A percentile compares a stretch with the other conserved stretches of the same genome.
phyloP scores from a whole-genome alignment of 1,139 yeast genomes.

The Taphrina wiesneri region DNA sequence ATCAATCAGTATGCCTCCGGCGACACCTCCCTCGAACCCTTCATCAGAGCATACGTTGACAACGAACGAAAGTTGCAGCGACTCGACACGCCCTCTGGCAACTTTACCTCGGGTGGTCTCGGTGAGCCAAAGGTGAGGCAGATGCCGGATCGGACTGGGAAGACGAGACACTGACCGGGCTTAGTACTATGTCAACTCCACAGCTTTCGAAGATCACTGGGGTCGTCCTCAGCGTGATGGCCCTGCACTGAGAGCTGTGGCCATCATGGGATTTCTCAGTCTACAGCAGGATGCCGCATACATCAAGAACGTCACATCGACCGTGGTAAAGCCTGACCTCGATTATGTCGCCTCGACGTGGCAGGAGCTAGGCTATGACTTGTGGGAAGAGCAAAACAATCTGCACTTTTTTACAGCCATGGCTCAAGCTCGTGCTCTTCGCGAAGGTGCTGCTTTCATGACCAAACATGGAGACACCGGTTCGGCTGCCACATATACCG shows the following conservation, averaged over 20 bases:
- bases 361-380: conserved; percentile 69
- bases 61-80: conserved; percentile 22
- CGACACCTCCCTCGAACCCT: conserved; percentile 16
- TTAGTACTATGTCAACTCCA: conserved; percentile 23
- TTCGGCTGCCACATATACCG: conserved; percentile 45
- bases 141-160: too few species aligned
- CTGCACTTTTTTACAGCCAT: conserved; percentile 76
- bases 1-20: conserved; percentile 49
- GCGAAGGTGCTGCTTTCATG: conserved; percentile 58
- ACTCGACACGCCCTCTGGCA: conserved; percentile 18
- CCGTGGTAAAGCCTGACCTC: conserved; percentile 68
- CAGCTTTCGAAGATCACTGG: conserved; percentile 53
- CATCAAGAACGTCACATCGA: conserved; percentile 19
- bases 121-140: conserved; percentile 31
- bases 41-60: conserved; percentile 20
- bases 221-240: conserved; percentile 95
- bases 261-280: conserved; percentile 56
- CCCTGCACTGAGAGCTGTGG: conserved; percentile 75
- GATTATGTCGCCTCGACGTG: conserved; percentile 64
- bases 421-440: conserved; percentile 69
- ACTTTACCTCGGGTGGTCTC: conserved; percentile 26
- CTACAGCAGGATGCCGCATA: conserved; percentile 44
- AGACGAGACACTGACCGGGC: neutral
- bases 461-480: conserved; percentile 47
- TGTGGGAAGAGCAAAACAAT: conserved; percentile 83